phyloP scores from a whole-genome alignment of 139 green algal species.

The Eudorina sp. region DNA sequence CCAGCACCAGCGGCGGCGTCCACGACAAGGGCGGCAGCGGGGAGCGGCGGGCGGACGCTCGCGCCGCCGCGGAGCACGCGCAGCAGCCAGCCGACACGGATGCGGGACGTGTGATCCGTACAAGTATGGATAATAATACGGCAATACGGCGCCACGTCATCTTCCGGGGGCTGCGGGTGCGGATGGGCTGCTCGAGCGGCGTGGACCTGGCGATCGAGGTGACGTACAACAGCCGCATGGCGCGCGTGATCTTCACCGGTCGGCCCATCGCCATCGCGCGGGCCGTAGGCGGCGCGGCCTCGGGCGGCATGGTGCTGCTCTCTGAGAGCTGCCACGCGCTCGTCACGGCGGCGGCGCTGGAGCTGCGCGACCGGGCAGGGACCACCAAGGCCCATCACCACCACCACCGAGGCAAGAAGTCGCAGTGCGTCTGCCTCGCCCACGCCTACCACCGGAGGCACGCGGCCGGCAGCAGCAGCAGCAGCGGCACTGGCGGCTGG shows the following conservation, averaged over 20 bases:
- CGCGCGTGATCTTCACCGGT: neutral
- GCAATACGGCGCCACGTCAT: no score
- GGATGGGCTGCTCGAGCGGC: slow-evolving; percentile 18
- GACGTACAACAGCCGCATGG: slow-evolving; percentile 12
- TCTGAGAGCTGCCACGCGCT: slow-evolving; percentile 1
- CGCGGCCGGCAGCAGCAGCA: neutral
- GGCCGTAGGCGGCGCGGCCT: neutral
- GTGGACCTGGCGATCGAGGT: neutral
- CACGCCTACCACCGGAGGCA: no score
- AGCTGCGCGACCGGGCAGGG: neutral
- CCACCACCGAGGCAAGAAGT: no score
- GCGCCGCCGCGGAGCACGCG: no score
- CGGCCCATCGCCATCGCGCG: neutral
- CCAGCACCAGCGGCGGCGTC: no score
- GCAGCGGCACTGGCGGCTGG: no score
- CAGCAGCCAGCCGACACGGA: neutral
- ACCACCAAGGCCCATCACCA: no score
- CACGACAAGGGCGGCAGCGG: no score
- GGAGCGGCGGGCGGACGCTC: no score
- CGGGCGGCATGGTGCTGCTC: slow-evolving; percentile 24
- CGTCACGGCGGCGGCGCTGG: neutral
- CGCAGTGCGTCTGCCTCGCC: neutral
- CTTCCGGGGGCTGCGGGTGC: neutral
- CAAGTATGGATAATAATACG: no score
- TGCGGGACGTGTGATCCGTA: no score